Evolutionary conservation across 495 filamentous ascomycete species (phyloP).

Genomic region (Aspergillus saccharolyticus): DNA sequence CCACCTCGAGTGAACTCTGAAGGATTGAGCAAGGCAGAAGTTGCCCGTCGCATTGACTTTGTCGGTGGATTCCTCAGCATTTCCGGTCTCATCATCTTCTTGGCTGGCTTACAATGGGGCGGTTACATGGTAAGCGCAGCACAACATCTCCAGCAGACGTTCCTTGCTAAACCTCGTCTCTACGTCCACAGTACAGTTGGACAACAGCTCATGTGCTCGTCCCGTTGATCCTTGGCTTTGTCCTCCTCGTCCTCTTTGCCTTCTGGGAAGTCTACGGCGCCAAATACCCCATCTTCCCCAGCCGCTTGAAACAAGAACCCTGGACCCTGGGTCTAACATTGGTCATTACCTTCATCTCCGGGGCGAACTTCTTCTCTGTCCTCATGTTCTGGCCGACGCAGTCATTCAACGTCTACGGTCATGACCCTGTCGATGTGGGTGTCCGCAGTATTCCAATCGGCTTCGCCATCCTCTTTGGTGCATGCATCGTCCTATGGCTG

Average conservation of each 20-base stretch:
- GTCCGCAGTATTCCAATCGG: constrained; percentile 62
- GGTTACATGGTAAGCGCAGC: constrained; percentile 53
- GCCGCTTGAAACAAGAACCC: constrained; percentile 56
- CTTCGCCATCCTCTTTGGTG: constrained; percentile 58
- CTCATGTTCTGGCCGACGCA: constrained; percentile 71
- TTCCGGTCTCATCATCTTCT: constrained; percentile 56
- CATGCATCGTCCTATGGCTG: constrained; percentile 56
- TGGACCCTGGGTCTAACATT: constrained; percentile 59
- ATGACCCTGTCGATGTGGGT: constrained; percentile 62
- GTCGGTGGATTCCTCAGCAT: constrained; percentile 65
- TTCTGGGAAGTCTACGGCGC: constrained; percentile 60
- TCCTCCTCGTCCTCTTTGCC: constrained; percentile 50
- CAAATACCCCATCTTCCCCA: constrained; percentile 62
- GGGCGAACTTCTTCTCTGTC: constrained; percentile 71
- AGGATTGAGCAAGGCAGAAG: constrained; percentile 43
- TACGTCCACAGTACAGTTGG: constrained; percentile 49
- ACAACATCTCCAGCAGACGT: not conserved
- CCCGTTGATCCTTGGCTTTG: constrained; percentile 52
- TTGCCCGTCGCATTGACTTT: constrained; percentile 57
- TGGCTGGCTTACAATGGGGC: constrained; percentile 65
- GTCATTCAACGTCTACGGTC: constrained; percentile 69
- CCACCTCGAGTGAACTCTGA: constrained; percentile 54
- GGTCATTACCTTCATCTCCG: constrained; percentile 68
- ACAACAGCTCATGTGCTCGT: constrained; percentile 53
- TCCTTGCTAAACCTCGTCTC: not conserved